Conservation (phyloP, 371 early-diverging fungal species). For the Paraphysoderma sedebokerense region DNA sequence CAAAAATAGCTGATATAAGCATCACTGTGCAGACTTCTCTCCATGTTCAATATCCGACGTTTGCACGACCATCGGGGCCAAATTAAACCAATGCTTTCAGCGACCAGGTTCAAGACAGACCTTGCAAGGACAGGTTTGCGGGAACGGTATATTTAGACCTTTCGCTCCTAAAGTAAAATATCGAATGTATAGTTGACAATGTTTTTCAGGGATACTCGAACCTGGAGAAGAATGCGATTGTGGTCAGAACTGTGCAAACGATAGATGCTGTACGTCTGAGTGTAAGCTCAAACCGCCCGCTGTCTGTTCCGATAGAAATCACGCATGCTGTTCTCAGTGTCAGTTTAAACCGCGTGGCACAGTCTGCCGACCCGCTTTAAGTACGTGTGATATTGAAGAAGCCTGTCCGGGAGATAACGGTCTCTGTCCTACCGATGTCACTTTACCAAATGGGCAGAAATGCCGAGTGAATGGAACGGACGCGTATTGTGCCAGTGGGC, state of each 20-base stretch:
- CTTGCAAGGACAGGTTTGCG: slow-evolving; percentile 54
- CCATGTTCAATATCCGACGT: slow-evolving; percentile 58
- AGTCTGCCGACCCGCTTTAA: slow-evolving; percentile 40
- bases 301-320: slow-evolving; percentile 61
- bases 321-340: slow-evolving; percentile 74
- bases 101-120: slow-evolving; percentile 33
- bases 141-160: no score
- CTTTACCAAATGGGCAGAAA: not conserved
- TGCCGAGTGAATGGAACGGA: not conserved
- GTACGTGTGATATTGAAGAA: not conserved
- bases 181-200: no score
- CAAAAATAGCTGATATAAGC: no score
- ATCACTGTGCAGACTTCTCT: no score
- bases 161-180: no score
- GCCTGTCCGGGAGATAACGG: not conserved
- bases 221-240: slow-evolving; percentile 88
- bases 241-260: slow-evolving; percentile 50
- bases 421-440: not conserved
- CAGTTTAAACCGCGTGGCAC: slow-evolving; percentile 32
- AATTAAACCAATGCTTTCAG: not conserved
- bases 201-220: no score
- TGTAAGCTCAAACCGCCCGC: slow-evolving; percentile 65
- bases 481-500: not conserved
- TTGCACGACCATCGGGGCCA: slow-evolving; percentile 26
- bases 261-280: slow-evolving; percentile 67